Evolutionary conservation across 2,329 filamentous ascomycete genomes (phyloP).

Genomic region (Nigrospora oryzae): DNA sequence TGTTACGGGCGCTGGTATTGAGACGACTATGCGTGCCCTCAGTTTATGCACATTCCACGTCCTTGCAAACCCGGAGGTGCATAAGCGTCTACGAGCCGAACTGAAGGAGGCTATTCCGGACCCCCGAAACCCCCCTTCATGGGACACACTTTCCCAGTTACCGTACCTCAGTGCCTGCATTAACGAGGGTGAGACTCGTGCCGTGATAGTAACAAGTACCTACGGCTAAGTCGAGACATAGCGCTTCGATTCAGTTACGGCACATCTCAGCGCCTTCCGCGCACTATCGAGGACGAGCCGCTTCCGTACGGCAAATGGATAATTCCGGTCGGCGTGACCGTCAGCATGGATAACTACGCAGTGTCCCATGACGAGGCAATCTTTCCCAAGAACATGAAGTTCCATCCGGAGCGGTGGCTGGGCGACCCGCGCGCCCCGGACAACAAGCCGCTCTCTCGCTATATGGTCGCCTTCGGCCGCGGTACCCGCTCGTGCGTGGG

Average conservation of each 20-base stretch:
- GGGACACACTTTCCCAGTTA: constrained; percentile 10
- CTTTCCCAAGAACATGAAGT: constrained; percentile 6
- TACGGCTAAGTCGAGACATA: not conserved
- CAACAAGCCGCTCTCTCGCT: constrained; percentile 6
- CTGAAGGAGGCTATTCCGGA: constrained; percentile 7
- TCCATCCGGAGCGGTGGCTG: constrained; percentile 13
- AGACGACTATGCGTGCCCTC: not conserved
- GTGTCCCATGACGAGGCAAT: constrained; percentile 10
- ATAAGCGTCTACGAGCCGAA: constrained; percentile 4
- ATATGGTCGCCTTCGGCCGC: constrained; percentile 20
- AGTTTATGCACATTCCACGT: not conserved
- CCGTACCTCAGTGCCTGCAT: constrained; percentile 18
- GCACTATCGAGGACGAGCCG: constrained; percentile 4
- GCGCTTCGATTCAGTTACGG: constrained; percentile 8
- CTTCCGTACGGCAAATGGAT: constrained; percentile 6
- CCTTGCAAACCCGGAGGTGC: not conserved
- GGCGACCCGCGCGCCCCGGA: constrained; percentile 5
- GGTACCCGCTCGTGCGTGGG: constrained; percentile 25
- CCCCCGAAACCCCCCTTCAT: constrained; percentile 4
- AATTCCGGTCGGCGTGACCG: constrained; percentile 7
- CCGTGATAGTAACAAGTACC: not conserved
- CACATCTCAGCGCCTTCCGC: constrained; percentile 6
- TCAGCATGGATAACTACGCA: constrained; percentile 10
- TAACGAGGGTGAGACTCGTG: constrained; percentile 7
- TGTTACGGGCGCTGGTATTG: not conserved